Percentiles rank a stretch among this genome's conserved stretches.
Evolutionary conservation across 371 early-diverging fungal species (phyloP).

Genomic region (Mortierella sp.): DNA sequence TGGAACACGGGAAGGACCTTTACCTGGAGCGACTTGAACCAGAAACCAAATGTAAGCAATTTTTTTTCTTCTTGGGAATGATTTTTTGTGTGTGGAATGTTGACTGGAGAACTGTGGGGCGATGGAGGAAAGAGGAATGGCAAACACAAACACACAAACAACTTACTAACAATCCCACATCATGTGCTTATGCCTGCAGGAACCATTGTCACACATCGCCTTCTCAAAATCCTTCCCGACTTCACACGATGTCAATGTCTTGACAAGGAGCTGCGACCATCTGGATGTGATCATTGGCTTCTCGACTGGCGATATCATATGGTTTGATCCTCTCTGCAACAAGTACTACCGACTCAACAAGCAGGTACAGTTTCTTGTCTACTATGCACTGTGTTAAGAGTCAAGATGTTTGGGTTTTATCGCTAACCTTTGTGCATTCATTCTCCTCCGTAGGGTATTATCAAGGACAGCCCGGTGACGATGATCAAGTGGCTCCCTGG

Average conservation of each 20-base stretch:
- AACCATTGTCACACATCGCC: constrained; percentile 82
- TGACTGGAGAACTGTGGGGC: background rate
- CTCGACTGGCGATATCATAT: constrained; percentile 87
- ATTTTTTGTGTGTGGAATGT: constrained; percentile 7
- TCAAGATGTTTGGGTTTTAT: background rate
- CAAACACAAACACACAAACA: background rate
- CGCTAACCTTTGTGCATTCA: background rate
- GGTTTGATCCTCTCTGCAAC: constrained; percentile 86
- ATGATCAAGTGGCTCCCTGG: constrained; percentile 94
- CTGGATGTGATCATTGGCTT: constrained; percentile 89
- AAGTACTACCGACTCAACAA: constrained; percentile 85
- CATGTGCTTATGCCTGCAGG: constrained; percentile 58
- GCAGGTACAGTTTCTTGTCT: constrained; percentile 55
- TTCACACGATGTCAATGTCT: constrained; percentile 89
- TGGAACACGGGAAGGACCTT: constrained; percentile 87
- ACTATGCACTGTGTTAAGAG: background rate
- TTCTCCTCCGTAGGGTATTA: constrained; percentile 65
- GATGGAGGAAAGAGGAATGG: background rate
- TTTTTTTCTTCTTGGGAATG: background rate
- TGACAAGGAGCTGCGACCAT: constrained; percentile 74
- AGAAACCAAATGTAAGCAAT: constrained; percentile 71
- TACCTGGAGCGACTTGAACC: constrained; percentile 81
- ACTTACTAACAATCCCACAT: background rate
- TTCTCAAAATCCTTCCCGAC: constrained; percentile 86
- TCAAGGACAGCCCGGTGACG: constrained; percentile 78